Percentiles rank a stretch among this genome's conserved stretches.
phyloP scores from a whole-genome alignment of 805 yeast genomes.

The Suhomyces xylopsoci region DNA sequence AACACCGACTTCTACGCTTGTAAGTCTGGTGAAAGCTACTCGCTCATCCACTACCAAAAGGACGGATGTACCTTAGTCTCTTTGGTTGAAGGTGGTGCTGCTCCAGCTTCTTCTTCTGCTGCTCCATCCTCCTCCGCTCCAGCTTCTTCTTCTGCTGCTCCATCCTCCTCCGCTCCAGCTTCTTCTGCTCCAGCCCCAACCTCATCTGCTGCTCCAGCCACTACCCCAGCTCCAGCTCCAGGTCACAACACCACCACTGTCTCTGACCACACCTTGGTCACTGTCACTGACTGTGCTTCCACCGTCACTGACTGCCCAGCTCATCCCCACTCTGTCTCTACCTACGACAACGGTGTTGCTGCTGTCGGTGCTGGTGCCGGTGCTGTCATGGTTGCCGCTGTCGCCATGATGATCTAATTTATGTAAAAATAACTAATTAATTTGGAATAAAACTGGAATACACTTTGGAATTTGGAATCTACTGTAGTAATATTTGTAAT shows the following conservation, averaged over 20 bases:
- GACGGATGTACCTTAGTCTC: conserved; percentile 19
- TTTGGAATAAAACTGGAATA: neutral
- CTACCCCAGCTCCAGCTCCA: conserved; percentile 21
- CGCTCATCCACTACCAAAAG: conserved; percentile 9
- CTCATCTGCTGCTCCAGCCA: conserved; percentile 12
- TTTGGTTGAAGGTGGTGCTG: conserved; percentile 18
- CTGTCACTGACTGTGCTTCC: conserved; percentile 26
- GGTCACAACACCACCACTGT: conserved; percentile 13
- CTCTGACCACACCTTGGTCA: conserved; percentile 23
- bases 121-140: conserved; percentile 12
- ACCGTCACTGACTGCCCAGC: conserved; percentile 24
- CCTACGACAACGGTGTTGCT: conserved; percentile 18
- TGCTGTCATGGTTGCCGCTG: conserved; percentile 11
- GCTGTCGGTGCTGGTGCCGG: conserved; percentile 14
- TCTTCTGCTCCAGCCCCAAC: conserved; percentile 4
- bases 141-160: conserved; percentile 11
- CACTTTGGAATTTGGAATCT: neutral
- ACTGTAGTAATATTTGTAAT: neutral
- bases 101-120: conserved; percentile 22
- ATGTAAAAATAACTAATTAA: neutral
- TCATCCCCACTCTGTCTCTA: conserved; percentile 21
- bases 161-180: neutral
- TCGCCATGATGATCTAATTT: conserved; percentile 12
- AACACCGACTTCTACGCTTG: conserved; percentile 25
- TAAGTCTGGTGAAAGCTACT: conserved; percentile 15